phyloP scores from a whole-genome alignment of 768 basidiomycete genomes.

The Leccinum uliginosum region DNA sequence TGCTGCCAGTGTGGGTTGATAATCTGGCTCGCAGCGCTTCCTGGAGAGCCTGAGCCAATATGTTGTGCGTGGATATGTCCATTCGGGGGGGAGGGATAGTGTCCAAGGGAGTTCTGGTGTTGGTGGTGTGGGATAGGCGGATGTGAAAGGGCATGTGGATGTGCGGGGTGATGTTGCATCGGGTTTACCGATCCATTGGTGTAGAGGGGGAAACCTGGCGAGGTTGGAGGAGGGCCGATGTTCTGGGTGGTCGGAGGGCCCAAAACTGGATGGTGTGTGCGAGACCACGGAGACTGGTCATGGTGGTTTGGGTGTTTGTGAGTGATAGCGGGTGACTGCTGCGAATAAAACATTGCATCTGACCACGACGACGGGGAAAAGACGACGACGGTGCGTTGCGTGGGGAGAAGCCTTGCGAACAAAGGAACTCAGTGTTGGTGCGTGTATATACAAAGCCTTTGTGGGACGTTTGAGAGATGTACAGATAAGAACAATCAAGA shows the following conservation, averaged over 20 bases:
- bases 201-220: conserved; percentile 74
- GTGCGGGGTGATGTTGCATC: conserved; percentile 59
- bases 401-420: conserved; percentile 7
- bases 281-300: conserved; percentile 71
- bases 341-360: conserved; percentile 78
- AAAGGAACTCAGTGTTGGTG: conserved; percentile 7
- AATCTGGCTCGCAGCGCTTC: conserved; percentile 50
- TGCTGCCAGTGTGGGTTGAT: conserved; percentile 89
- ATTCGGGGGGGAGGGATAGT: conserved; percentile 77
- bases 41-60: conserved; percentile 56
- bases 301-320: conserved; percentile 74
- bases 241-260: conserved; percentile 37
- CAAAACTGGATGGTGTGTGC: conserved; percentile 56
- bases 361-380: conserved; percentile 12
- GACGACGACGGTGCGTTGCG: conserved; percentile 2
- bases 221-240: conserved; percentile 62
- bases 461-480: conserved; percentile 3
- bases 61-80: conserved; percentile 58
- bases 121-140: conserved; percentile 64
- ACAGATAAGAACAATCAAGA: conserved; percentile 20
- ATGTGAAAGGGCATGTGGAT: conserved; percentile 45
- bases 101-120: conserved; percentile 75
- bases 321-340: conserved; percentile 76
- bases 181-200: conserved; percentile 60
- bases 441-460: background rate